Conservation (phyloP, 768 basidiomycete species). For the Russula vinacea region DNA sequence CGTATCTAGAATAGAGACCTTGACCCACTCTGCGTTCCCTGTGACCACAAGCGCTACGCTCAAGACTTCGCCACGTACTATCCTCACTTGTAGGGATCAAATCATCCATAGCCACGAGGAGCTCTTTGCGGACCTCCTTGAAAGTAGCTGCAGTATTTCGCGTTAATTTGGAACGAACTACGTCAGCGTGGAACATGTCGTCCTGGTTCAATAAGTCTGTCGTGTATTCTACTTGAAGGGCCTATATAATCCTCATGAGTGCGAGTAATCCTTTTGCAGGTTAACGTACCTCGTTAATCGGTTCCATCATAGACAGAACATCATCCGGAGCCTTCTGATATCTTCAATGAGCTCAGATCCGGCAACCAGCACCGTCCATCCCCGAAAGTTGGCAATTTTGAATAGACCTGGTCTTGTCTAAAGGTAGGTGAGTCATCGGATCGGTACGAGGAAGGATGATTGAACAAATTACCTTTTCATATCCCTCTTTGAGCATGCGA, state of each 20-base stretch:
- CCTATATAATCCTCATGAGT: not conserved
- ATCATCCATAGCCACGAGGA: not conserved
- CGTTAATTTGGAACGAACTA: slow-evolving; percentile 4
- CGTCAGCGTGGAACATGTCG: not conserved
- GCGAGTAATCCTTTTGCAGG: not conserved
- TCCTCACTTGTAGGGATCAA: no score
- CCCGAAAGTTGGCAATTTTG: not conserved
- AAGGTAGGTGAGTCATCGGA: no score
- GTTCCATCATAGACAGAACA: not conserved
- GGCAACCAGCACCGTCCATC: not conserved
- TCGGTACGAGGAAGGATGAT: no score
- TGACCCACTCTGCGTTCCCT: slow-evolving; percentile 40
- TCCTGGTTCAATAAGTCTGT: not conserved
- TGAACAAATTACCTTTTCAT: no score
- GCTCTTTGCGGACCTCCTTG: not conserved
- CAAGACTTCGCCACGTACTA: not conserved
- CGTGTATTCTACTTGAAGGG: not conserved
- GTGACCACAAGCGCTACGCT: not conserved
- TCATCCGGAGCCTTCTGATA: not conserved
- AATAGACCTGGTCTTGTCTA: no score
- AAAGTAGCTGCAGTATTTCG: not conserved
- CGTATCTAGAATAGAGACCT: slow-evolving; percentile 31
- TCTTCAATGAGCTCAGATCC: not conserved
- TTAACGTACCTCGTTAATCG: not conserved
- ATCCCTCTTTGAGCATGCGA: no score